Percentiles rank a stretch among this genome's conserved stretches.
Conservation (phyloP, 2,329 filamentous ascomycete species). For the Emergomyces orientalis region DNA sequence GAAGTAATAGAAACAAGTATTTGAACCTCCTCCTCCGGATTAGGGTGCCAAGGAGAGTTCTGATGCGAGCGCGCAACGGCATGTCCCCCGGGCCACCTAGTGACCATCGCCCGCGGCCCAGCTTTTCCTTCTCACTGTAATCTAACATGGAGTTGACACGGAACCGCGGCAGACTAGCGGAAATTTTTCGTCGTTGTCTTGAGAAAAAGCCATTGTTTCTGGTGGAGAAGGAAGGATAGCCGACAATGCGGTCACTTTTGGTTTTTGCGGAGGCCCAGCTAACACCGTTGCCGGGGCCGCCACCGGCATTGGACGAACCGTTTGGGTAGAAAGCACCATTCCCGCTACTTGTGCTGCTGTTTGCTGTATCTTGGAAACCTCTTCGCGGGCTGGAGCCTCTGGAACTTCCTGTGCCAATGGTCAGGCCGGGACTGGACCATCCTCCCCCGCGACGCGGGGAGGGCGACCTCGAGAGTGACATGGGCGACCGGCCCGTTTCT, state of each 20-base stretch:
- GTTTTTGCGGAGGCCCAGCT: constrained; percentile 78
- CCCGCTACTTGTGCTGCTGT: constrained; percentile 23
- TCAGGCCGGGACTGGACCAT: constrained; percentile 76
- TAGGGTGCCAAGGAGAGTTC: constrained; percentile 39
- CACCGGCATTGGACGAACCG: constrained; percentile 4
- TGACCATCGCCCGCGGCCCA: constrained; percentile 50
- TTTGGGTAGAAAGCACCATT: constrained; percentile 30
- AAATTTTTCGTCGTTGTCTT: constrained; percentile 71
- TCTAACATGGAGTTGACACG: constrained; percentile 39
- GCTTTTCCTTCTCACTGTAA: constrained; percentile 71
- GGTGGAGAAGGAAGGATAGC: constrained; percentile 70
- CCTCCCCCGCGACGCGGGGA: constrained; percentile 76
- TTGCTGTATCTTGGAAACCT: constrained; percentile 41
- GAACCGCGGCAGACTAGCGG: constrained; percentile 68
- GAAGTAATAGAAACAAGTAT: constrained; percentile 48
- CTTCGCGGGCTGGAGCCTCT: constrained; percentile 50
- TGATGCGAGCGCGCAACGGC: constrained; percentile 25
- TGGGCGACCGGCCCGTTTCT: constrained; percentile 48
- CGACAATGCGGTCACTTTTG: constrained; percentile 61
- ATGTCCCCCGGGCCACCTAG: constrained; percentile 23
- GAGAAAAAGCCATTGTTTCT: constrained; percentile 81
- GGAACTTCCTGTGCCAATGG: constrained; percentile 57
- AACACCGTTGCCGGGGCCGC: constrained; percentile 27
- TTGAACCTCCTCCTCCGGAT: constrained; percentile 58
- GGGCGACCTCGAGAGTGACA: constrained; percentile 81